phyloP scores from a whole-genome alignment of 2,329 filamentous ascomycete species.

The Aaosphaeria pasadenensis region DNA sequence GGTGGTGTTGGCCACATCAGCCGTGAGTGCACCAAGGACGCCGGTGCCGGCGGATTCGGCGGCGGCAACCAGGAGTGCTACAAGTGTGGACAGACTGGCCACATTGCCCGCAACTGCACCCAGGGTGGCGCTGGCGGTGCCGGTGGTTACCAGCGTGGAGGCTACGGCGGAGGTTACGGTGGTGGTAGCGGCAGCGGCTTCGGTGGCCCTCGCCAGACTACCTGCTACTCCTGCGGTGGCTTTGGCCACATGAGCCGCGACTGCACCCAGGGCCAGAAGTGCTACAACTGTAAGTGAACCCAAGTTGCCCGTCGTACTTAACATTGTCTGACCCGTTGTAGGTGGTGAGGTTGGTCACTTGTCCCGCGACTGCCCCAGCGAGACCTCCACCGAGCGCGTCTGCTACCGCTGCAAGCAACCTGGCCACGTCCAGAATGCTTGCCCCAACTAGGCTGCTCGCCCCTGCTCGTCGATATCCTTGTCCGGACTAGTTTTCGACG shows the following conservation, averaged over 20 bases:
- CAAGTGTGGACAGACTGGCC: constrained; percentile 95
- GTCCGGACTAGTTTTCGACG: constrained; percentile 24
- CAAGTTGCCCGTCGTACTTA: constrained; percentile 1
- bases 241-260: constrained; percentile 97
- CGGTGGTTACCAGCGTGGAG: constrained; percentile 39
- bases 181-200: constrained; percentile 49
- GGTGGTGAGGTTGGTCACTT: constrained; percentile 87
- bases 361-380: constrained; percentile 92
- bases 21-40: constrained; percentile 67
- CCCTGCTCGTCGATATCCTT: constrained; percentile 22
- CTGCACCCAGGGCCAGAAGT: constrained; percentile 98
- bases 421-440: constrained; percentile 90
- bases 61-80: constrained; percentile 69
- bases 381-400: constrained; percentile 86
- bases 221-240: constrained; percentile 97
- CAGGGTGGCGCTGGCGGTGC: constrained; percentile 57
- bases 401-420: constrained; percentile 94
- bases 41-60: constrained; percentile 49
- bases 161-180: constrained; percentile 42
- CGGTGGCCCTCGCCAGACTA: constrained; percentile 48
- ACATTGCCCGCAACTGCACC: constrained; percentile 90
- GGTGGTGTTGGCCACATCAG: constrained; percentile 86
- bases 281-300: constrained; percentile 82
- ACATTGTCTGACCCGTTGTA: constrained; percentile 19
- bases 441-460: constrained; percentile 67